A percentile compares a stretch with the other conserved stretches of the same genome.
phyloP scores from a whole-genome alignment of 2,329 filamentous ascomycete genomes.

The Aspergillus neotritici region DNA sequence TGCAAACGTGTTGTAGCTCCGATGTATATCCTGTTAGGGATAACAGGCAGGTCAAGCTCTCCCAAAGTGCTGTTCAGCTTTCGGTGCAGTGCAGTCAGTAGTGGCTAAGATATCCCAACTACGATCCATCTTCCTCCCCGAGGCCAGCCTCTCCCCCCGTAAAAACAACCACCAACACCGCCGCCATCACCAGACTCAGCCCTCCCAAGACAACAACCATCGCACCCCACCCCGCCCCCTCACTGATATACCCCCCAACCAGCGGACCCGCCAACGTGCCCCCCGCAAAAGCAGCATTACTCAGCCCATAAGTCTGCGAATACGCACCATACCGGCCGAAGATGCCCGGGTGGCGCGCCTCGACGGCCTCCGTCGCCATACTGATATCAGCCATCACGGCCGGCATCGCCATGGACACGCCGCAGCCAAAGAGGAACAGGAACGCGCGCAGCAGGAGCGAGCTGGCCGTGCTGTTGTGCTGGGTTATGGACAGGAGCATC shows the following conservation, averaged over 20 bases:
- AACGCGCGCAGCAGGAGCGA: conserved; percentile 5
- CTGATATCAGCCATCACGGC: conserved; percentile 44
- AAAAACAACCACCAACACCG: conserved; percentile 4
- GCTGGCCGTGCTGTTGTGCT: background rate
- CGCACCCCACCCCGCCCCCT: conserved; percentile 43
- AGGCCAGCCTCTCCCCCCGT: background rate
- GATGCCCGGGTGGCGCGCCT: conserved; percentile 44
- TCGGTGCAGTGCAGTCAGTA: too few relatives aligned
- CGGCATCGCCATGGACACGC: conserved; percentile 54
- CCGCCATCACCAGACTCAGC: conserved; percentile 1
- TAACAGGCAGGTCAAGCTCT: too few relatives aligned
- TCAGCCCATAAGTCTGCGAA: conserved; percentile 53
- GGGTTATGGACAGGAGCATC: conserved; percentile 7
- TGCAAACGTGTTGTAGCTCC: too few relatives aligned
- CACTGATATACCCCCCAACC: conserved; percentile 43
- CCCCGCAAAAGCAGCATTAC: conserved; percentile 47
- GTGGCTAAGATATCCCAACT: too few relatives aligned
- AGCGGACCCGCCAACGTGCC: conserved; percentile 48
- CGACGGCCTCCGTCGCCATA: conserved; percentile 41
- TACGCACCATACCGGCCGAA: conserved; percentile 44
- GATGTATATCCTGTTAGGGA: too few relatives aligned
- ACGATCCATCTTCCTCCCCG: too few relatives aligned
- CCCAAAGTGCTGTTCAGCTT: too few relatives aligned
- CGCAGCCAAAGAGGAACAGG: conserved; percentile 7
- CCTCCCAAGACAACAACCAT: conserved; percentile 45